These are phyloP conservation scores for Alectoria sarmentosa DNA, from an alignment of 495 filamentous ascomycete species.

Conservation along the genomic window DNA sequence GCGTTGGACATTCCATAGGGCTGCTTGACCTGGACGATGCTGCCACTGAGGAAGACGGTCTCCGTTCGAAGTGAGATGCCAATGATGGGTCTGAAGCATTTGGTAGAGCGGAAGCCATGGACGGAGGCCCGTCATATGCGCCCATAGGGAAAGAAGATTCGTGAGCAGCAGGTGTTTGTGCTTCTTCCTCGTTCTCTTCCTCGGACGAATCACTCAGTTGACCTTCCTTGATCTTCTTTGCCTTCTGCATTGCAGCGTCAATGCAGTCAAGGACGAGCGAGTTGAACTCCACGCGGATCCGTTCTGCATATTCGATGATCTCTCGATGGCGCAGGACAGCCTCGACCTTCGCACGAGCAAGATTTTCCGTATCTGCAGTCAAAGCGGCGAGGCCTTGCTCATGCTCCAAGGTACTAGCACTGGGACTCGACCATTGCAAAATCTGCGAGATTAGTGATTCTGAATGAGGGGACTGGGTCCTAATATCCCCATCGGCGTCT, in stretches of 20 bases:
- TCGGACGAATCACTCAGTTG: constrained; percentile 70
- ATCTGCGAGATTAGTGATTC: constrained; percentile 91
- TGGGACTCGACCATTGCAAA: constrained; percentile 89
- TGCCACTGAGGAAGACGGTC: constrained; percentile 51
- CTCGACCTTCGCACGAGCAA: constrained; percentile 82
- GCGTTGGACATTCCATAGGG: constrained; percentile 85
- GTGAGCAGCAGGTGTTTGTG: constrained; percentile 26
- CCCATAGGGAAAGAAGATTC: constrained; percentile 30
- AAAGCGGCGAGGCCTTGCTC: constrained; percentile 86
- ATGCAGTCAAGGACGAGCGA: constrained; percentile 92
- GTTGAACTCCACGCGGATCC: constrained; percentile 88
- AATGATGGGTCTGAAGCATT: constrained; percentile 34
- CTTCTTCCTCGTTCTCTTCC: constrained; percentile 38
- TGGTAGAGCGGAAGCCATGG: constrained; percentile 36
- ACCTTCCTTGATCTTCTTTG: constrained; percentile 77
- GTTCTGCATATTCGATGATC: constrained; percentile 92
- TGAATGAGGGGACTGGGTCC: constrained; percentile 90
- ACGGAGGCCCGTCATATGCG: constrained; percentile 36
- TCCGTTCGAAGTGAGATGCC: constrained; percentile 33
- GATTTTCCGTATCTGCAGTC: constrained; percentile 77
- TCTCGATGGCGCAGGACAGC: constrained; percentile 83
- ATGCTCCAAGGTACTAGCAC: constrained; percentile 77
- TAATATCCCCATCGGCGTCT: constrained; percentile 55
- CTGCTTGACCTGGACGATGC: constrained; percentile 77
- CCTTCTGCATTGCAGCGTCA: constrained; percentile 83